Evolutionary conservation across 352 stramenopile genomes (phyloP).

Genomic region (Elongisporangium prolatum): DNA sequence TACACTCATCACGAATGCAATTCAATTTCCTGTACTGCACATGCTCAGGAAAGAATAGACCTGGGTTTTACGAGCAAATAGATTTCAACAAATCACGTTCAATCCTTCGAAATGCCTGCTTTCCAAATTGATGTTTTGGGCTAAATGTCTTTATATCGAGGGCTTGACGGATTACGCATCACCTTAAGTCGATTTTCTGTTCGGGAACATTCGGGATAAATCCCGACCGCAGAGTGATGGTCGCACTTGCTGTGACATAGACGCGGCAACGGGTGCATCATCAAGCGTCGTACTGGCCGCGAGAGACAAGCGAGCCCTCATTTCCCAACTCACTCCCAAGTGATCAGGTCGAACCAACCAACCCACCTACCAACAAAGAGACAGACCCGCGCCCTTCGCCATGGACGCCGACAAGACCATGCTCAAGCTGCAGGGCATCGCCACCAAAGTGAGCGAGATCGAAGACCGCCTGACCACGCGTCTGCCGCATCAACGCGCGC

Average conservation of each 20-base stretch:
- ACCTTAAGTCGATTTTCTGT: not conserved
- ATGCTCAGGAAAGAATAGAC: not conserved
- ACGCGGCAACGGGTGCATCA: not conserved
- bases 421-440: constrained; percentile 36
- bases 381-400: constrained; percentile 1
- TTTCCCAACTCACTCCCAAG: constrained; percentile 17
- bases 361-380: not conserved
- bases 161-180: not conserved
- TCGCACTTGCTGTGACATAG: not conserved
- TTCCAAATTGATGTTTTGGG: no score
- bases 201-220: not conserved
- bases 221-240: not conserved
- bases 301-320: constrained; percentile 8
- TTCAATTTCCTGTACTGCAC: not conserved
- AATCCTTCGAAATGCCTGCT: no score
- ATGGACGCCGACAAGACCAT: constrained; percentile 32
- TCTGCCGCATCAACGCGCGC: constrained; percentile 24
- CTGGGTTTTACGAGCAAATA: no score
- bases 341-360: constrained; percentile 11
- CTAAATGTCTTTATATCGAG: not conserved
- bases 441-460: constrained; percentile 32
- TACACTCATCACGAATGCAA: not conserved
- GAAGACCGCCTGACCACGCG: constrained; percentile 34
- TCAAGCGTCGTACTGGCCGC: not conserved
- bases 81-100: no score